Conservation (phyloP, 2,329 filamentous ascomycete species). For the Colletotrichum lentis region DNA sequence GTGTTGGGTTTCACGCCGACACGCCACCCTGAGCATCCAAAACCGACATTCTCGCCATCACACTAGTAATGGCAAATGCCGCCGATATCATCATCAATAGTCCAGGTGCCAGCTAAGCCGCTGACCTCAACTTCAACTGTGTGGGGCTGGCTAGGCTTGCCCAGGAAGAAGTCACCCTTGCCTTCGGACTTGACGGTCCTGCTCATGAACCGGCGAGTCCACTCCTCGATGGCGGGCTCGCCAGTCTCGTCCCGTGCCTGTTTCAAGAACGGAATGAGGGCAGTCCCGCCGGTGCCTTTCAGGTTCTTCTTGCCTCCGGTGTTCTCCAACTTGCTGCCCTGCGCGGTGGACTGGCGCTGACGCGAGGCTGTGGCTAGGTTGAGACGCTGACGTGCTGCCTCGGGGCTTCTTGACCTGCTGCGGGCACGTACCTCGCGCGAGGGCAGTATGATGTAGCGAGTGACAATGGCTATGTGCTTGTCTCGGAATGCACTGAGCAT, state of each 20-base stretch:
- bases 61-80: conserved; percentile 64
- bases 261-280: conserved; percentile 93
- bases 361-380: conserved; percentile 71
- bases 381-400: conserved; percentile 56
- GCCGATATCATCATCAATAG: conserved; percentile 81
- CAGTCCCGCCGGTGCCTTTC: conserved; percentile 91
- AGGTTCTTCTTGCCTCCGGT: conserved; percentile 64
- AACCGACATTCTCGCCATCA: background rate
- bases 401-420: conserved; percentile 66
- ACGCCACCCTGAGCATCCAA: background rate
- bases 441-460: conserved; percentile 92
- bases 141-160: conserved; percentile 57
- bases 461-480: conserved; percentile 96
- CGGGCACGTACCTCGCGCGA: conserved; percentile 76
- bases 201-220: conserved; percentile 67
- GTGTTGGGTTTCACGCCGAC: conserved; percentile 25
- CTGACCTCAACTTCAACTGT: conserved; percentile 58
- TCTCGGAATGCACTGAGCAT: conserved; percentile 77
- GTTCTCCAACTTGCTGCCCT: conserved; percentile 30
- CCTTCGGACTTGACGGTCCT: conserved; percentile 59
- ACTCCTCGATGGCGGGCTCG: conserved; percentile 80
- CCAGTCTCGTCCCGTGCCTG: conserved; percentile 96
- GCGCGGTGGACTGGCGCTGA: conserved; percentile 46
- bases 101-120: conserved; percentile 86
- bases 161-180: conserved; percentile 65